Conservation (phyloP, 2,329 filamentous ascomycete species). For the Xylariaceae sp. region DNA sequence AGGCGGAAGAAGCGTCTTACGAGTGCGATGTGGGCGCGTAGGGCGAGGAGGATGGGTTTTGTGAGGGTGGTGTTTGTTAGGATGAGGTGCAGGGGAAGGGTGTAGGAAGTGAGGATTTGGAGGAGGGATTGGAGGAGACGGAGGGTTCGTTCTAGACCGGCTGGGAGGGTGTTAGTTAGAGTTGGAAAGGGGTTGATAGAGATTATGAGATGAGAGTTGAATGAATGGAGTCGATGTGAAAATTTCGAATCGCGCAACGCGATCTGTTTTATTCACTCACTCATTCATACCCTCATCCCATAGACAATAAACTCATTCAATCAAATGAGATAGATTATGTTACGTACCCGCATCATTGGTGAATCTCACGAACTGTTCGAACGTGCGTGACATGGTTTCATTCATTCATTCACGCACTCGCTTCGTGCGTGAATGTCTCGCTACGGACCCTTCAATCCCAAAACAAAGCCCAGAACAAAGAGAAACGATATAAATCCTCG, state of each 20-base stretch:
- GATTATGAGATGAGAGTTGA: not conserved
- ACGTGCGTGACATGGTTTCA: constrained; percentile 24
- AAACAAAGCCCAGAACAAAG: not conserved
- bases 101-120: constrained; percentile 44
- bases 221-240: not conserved
- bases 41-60: constrained; percentile 26
- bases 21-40: constrained; percentile 42
- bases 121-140: constrained; percentile 51
- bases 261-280: not conserved
- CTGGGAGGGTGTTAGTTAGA: constrained; percentile 31
- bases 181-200: not conserved
- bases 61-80: constrained; percentile 30
- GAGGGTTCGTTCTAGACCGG: constrained; percentile 56
- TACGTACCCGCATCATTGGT: constrained; percentile 42
- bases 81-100: constrained; percentile 37
- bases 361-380: constrained; percentile 41
- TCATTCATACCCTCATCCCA: not conserved
- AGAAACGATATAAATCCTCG: not conserved
- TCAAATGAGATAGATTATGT: not conserved
- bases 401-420: not conserved
- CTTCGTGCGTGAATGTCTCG: too few species aligned
- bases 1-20: constrained; percentile 60
- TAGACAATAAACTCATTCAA: not conserved
- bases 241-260: not conserved
- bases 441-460: not conserved